These are phyloP conservation scores for Clavariopsis aquatica DNA, from an alignment of 495 filamentous ascomycete species.

Conservation along the genomic window DNA sequence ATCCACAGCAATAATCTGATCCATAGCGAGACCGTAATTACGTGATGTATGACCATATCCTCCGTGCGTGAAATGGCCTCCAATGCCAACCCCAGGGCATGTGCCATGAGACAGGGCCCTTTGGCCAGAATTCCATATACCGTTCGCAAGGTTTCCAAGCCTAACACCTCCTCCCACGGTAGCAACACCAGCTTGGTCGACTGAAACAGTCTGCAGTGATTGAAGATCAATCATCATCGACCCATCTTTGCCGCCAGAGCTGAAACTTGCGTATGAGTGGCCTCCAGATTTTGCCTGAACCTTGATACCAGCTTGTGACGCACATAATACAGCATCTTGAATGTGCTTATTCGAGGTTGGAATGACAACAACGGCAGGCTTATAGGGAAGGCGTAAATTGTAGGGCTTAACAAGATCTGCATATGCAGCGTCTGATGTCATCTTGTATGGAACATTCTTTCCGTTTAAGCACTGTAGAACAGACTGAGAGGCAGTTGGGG, in stretches of 20 bases:
- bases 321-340: slow-evolving; percentile 61
- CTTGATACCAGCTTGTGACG: slow-evolving; percentile 54
- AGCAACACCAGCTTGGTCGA: slow-evolving; percentile 53
- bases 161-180: slow-evolving; percentile 67
- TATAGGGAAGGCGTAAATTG: slow-evolving; percentile 64
- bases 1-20: slow-evolving; percentile 60
- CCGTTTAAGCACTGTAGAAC: slow-evolving; percentile 17
- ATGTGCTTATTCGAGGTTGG: slow-evolving; percentile 62
- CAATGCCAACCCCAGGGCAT: slow-evolving; percentile 62
- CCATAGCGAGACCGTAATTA: slow-evolving; percentile 64
- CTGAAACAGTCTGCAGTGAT: slow-evolving; percentile 50
- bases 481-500: slow-evolving; percentile 11
- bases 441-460: slow-evolving; percentile 27
- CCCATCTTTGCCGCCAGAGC: slow-evolving; percentile 55
- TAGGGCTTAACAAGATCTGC: slow-evolving; percentile 47
- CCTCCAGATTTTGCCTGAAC: slow-evolving; percentile 73
- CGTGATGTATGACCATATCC: slow-evolving; percentile 64
- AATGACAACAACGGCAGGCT: slow-evolving; percentile 62
- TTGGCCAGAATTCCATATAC: slow-evolving; percentile 57
- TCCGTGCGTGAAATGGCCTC: slow-evolving; percentile 72
- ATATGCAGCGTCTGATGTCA: slow-evolving; percentile 21
- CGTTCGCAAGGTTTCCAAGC: slow-evolving; percentile 61
- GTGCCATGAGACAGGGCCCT: slow-evolving; percentile 68
- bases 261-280: slow-evolving; percentile 68
- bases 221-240: slow-evolving; percentile 59